phyloP scores from a whole-genome alignment of 345 rosid genomes.

The Moricandia arvensis region DNA sequence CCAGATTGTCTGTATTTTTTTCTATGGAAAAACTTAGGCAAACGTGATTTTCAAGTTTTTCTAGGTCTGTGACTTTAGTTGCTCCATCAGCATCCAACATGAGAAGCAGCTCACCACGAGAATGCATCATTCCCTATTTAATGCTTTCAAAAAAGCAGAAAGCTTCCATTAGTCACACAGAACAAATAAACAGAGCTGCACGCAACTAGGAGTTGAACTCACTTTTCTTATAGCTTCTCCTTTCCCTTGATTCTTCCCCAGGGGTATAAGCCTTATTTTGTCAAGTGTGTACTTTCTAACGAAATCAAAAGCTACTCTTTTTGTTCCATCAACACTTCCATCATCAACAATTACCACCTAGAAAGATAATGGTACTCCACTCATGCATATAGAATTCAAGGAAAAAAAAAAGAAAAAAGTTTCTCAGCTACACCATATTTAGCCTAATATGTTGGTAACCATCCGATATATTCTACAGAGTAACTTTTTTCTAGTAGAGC shows the following conservation, averaged over 20 bases:
- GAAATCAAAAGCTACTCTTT: slow-evolving; percentile 77
- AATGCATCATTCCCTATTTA: slow-evolving; percentile 99
- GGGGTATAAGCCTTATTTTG: slow-evolving; percentile 76
- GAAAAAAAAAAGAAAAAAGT: too few relatives aligned
- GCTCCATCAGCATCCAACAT: slow-evolving; percentile 99
- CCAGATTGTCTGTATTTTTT: not conserved
- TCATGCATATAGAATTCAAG: not conserved
- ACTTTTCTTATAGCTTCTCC: slow-evolving; percentile 99
- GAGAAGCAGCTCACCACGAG: slow-evolving; percentile 91
- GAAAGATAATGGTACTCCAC: not conserved
- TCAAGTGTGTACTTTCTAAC: slow-evolving; percentile 72
- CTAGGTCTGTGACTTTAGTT: slow-evolving; percentile 85
- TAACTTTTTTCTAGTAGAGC: too few relatives aligned
- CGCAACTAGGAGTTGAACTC: slow-evolving; percentile 45
- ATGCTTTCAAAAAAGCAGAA: slow-evolving; percentile 71
- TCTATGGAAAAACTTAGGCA: slow-evolving; percentile 12
- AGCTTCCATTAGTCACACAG: slow-evolving; percentile 46
- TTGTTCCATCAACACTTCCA: slow-evolving; percentile 90
- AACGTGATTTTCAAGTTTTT: slow-evolving; percentile 96
- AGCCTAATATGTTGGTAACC: too few relatives aligned
- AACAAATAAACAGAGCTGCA: not conserved
- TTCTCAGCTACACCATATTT: too few relatives aligned
- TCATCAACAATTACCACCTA: slow-evolving; percentile 93
- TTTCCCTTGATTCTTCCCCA: slow-evolving; percentile 94
- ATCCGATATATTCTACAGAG: too few relatives aligned